phyloP scores from a whole-genome alignment of 139 green algal species.

The Coelastrella sp. region DNA sequence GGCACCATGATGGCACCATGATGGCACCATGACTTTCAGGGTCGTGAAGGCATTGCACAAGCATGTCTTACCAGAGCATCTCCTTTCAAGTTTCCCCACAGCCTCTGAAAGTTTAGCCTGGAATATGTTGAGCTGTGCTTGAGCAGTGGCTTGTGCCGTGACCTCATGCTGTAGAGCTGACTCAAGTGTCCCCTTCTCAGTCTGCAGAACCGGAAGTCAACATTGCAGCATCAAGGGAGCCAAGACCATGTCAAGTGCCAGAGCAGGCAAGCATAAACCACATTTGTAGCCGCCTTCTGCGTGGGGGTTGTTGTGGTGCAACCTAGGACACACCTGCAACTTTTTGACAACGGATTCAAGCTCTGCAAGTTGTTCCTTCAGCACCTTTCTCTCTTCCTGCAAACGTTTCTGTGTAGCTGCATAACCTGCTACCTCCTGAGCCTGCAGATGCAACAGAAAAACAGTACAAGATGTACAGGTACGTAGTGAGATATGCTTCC shows the following conservation, averaged over 20 bases:
- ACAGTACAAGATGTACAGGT: too few species aligned
- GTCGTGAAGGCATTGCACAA: too few species aligned
- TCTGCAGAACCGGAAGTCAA: neutral
- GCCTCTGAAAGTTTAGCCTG: slow-evolving; percentile 25
- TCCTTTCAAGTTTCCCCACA: slow-evolving; percentile 30
- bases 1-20: neutral
- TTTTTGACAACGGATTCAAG: slow-evolving; percentile 10
- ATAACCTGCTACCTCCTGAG: slow-evolving; percentile 19
- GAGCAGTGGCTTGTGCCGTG: slow-evolving; percentile 11
- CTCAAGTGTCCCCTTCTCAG: slow-evolving; percentile 36
- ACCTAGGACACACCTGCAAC: slow-evolving; percentile 14
- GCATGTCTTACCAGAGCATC: slow-evolving; percentile 11
- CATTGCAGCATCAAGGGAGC: neutral
- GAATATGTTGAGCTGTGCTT: slow-evolving; percentile 34
- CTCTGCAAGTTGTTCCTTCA: neutral
- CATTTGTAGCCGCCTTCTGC: too few species aligned
- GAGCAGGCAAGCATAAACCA: too few species aligned
- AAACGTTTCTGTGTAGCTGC: slow-evolving; percentile 11
- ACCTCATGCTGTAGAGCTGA: slow-evolving; percentile 44
- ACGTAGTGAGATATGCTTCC: too few species aligned
- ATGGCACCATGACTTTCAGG: neutral
- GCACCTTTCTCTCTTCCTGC: neutral
- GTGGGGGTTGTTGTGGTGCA: neutral
- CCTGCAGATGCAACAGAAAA: slow-evolving; percentile 19
- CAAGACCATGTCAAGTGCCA: too few species aligned